These are phyloP conservation scores for Tulasnella calospora DNA, from an alignment of 768 basidiomycete genomes.

Conservation along the genomic window DNA sequence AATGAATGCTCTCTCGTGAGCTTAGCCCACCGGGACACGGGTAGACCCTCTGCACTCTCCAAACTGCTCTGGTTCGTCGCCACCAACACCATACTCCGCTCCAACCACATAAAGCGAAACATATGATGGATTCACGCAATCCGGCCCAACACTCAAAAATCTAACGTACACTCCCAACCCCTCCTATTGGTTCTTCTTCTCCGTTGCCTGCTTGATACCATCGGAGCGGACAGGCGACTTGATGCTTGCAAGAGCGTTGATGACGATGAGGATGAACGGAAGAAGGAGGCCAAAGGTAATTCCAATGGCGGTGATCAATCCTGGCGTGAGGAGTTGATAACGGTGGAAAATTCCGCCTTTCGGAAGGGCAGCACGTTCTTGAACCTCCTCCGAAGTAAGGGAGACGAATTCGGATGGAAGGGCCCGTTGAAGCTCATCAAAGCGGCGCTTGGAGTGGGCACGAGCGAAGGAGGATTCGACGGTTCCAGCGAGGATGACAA, in stretches of 20 bases:
- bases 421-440: neutral
- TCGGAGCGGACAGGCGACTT: slow-evolving; percentile 26
- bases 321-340: slow-evolving; percentile 30
- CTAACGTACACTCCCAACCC: neutral
- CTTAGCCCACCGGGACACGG: no score
- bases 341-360: slow-evolving; percentile 27
- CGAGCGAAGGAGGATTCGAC: slow-evolving; percentile 9
- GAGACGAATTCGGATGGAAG: slow-evolving; percentile 9
- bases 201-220: slow-evolving; percentile 15
- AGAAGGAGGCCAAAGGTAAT: slow-evolving; percentile 27
- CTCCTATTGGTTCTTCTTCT: slow-evolving; percentile 28
- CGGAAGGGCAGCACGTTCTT: neutral
- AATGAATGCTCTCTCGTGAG: no score
- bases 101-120: neutral
- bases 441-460: slow-evolving; percentile 5
- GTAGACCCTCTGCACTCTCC: neutral
- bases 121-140: neutral
- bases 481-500: slow-evolving; percentile 24
- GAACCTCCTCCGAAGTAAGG: neutral
- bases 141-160: neutral
- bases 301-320: slow-evolving; percentile 27
- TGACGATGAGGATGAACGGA: slow-evolving; percentile 24
- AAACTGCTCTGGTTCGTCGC: neutral
- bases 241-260: slow-evolving; percentile 28
- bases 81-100: neutral